Evolutionary conservation across 202 grass and related monocot genomes (phyloP).

Genomic region (Brachypodium distachyon): DNA sequence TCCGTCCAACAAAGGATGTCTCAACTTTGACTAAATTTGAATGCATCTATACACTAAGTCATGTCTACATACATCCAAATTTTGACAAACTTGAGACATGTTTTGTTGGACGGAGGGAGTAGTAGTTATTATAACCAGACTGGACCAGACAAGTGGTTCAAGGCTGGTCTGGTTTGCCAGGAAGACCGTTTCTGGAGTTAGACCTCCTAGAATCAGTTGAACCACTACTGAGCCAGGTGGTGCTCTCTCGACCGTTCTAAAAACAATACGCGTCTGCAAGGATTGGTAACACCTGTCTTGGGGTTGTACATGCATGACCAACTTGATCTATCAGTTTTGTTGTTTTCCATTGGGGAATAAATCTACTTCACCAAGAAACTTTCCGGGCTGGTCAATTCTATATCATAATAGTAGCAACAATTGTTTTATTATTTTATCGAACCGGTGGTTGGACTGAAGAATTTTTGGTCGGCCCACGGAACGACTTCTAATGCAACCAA

Average conservation of each 20-base stretch:
- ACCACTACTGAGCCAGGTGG: background rate
- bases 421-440: background rate
- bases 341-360: background rate
- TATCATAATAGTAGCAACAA: background rate
- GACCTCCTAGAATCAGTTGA: background rate
- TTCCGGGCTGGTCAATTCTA: background rate
- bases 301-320: background rate
- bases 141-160: background rate
- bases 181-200: background rate
- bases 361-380: background rate
- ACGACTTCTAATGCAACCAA: background rate
- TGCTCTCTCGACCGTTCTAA: background rate
- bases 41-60: no score
- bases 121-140: background rate
- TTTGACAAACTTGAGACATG: no score
- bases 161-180: background rate
- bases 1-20: no score
- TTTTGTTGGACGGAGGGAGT: no score
- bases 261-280: background rate
- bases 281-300: background rate
- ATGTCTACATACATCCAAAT: no score
- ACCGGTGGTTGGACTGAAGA: background rate
- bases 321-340: background rate
- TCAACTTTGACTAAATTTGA: no score
- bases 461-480: background rate